Evolutionary conservation across 2,329 filamentous ascomycete species (phyloP), one percentile per base, ranked within the genome.

Genomic region (Fusarium multiceps): DNA sequence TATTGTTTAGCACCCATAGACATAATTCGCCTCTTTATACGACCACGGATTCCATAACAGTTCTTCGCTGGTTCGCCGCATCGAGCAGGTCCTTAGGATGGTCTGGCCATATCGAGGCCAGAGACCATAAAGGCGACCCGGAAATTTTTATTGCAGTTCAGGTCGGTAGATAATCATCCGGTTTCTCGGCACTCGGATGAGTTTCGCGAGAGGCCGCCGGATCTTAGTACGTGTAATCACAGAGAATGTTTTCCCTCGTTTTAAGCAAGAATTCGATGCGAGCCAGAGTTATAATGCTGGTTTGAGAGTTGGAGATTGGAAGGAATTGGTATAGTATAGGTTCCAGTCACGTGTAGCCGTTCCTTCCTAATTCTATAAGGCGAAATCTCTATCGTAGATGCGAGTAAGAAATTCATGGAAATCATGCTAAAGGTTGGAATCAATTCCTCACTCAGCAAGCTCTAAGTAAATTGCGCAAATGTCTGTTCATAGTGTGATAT

Each of bases 101-200:
- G 59, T 34, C 58, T 42, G 51, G 55, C 42, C 59, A 37, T 42
- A 51, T 58, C 55, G 54, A 49, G 40, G 60, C n/a, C 27, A 45
- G 40, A 55, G 54, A 32, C 46, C 50, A 32, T 55, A 9, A 41
- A 46, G 47, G 43, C 23, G 58, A 54, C 48, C 51, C 50, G n/a
- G n/a, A 23, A 48, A 32, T 37, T 45, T 43, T 23, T 53, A 51
- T 47, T 67, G 27, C 50, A 47, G 28, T 21, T 64, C 23, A 54
- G 59, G 37, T 23, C 63, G 50, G 63, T 51, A 34, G 23, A 12
- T 60, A 21, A 14, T 6, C 16, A 49, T 71, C 59, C 67, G 55
- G 68, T 60, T 64, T 58, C 54, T 49, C 37, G 46, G 43, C 23
- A 40, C 27, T 34, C 13, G 25, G 23, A 34, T 11, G 34, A 18